Percentiles rank a stretch among this genome's conserved stretches.
phyloP scores from a whole-genome alignment of 805 yeast species.

The Kurtzmaniella cleridarum region DNA sequence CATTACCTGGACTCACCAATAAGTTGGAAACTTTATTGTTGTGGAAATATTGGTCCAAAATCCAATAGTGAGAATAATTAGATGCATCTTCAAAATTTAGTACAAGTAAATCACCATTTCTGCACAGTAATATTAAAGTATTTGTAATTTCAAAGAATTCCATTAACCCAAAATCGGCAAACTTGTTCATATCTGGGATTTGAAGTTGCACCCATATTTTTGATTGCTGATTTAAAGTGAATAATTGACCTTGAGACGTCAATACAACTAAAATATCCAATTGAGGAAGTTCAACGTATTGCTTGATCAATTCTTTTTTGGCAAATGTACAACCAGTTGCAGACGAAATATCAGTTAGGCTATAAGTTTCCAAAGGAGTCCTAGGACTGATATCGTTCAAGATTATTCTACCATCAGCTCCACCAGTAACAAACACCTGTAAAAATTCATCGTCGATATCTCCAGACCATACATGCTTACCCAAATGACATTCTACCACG shows the following conservation, averaged over 20 bases:
- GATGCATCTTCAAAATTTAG: constrained; percentile 31
- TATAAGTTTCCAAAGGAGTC: constrained; percentile 11
- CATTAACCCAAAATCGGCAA: constrained; percentile 38
- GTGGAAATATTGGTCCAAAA: constrained; percentile 14
- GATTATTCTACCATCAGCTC: constrained; percentile 85
- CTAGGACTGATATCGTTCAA: constrained; percentile 46
- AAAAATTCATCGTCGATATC: constrained; percentile 42
- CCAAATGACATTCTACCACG: constrained; percentile 61
- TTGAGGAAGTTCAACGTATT: constrained; percentile 43
- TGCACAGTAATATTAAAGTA: constrained; percentile 18
- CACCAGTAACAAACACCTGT: constrained; percentile 71
- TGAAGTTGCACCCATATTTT: constrained; percentile 18
- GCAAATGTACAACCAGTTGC: constrained; percentile 19
- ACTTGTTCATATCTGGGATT: constrained; percentile 14
- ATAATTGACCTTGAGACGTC: constrained; percentile 56
- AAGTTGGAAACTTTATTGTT: constrained; percentile 48
- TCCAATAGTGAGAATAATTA: constrained; percentile 15
- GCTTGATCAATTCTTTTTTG: constrained; percentile 56
- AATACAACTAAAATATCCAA: constrained; percentile 42
- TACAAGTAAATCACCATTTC: constrained; percentile 38
- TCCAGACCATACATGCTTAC: constrained; percentile 84
- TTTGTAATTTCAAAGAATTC: constrained; percentile 34
- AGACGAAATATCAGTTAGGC: constrained; percentile 27
- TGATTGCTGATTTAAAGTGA: constrained; percentile 21
- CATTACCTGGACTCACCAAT: constrained; percentile 22